Evolutionary conservation across 2,329 filamentous ascomycete species (phyloP).

Genomic region (Cladosporium cucumerinum): DNA sequence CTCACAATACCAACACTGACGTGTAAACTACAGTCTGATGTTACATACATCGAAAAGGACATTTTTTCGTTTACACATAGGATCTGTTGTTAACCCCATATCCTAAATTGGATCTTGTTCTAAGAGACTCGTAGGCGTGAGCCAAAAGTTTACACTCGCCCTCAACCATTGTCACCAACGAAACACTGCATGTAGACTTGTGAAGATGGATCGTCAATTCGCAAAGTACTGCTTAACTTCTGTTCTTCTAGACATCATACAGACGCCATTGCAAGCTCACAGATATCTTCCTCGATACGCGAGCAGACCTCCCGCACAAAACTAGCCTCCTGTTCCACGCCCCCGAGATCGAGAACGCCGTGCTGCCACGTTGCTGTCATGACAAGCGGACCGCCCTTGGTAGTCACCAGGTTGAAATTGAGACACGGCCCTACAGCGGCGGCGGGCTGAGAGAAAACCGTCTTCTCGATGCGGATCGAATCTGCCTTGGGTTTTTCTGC

Average conservation of each 20-base stretch:
- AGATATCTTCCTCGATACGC: not conserved
- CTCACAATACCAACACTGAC: not conserved
- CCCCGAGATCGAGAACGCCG: constrained; percentile 40
- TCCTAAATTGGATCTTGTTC: not conserved
- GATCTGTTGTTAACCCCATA: not conserved
- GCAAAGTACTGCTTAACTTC: too few relatives aligned
- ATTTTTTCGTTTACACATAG: not conserved
- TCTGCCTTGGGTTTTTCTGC: not conserved
- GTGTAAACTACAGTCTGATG: not conserved
- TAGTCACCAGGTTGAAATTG: constrained; percentile 42
- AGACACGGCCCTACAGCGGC: constrained; percentile 39
- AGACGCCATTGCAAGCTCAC: not conserved
- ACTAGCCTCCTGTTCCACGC: constrained; percentile 18
- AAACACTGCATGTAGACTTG: not conserved
- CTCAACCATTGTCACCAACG: too few relatives aligned
- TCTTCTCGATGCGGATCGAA: constrained; percentile 31
- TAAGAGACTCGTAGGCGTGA: not conserved
- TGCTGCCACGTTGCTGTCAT: constrained; percentile 44
- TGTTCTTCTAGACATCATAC: not conserved
- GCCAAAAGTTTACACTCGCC: not conserved
- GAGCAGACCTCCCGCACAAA: not conserved
- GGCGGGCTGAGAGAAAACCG: constrained; percentile 47
- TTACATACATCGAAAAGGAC: not conserved
- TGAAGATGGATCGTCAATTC: not conserved
- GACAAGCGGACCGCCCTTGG: constrained; percentile 39